phyloP scores from a whole-genome alignment of 2,329 filamentous ascomycete genomes.

The Colletotrichum limetticola region DNA sequence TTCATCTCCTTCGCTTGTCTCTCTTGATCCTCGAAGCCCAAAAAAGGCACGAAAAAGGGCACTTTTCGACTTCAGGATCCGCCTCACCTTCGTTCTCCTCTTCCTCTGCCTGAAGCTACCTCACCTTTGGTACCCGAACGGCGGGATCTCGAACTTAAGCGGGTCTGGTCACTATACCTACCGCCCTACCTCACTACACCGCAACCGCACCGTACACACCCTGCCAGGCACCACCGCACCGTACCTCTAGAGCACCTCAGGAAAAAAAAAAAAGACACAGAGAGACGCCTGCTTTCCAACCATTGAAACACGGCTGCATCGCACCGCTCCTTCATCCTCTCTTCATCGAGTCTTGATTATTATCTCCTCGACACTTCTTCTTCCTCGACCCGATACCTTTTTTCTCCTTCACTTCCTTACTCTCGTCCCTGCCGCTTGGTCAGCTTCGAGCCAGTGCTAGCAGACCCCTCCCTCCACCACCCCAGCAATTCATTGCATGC shows the following conservation, averaged over 20 bases:
- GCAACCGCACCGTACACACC: slow-evolving; percentile 4
- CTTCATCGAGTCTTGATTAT: slow-evolving; percentile 12
- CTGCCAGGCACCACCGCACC: slow-evolving; percentile 17
- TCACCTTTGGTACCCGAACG: slow-evolving; percentile 12
- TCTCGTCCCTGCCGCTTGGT: slow-evolving; percentile 3
- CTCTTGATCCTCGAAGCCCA: slow-evolving; percentile 4
- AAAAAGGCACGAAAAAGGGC: neutral
- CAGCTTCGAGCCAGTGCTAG: slow-evolving; percentile 14
- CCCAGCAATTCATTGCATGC: slow-evolving; percentile 27
- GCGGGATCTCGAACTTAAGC: slow-evolving; percentile 31
- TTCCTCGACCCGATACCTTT: neutral
- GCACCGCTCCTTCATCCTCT: slow-evolving; percentile 17
- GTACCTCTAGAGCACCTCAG: slow-evolving; percentile 32
- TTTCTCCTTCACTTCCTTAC: neutral
- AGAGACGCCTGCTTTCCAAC: slow-evolving; percentile 23
- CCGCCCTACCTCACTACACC: neutral
- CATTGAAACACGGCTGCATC: slow-evolving; percentile 30
- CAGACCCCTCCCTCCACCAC: slow-evolving; percentile 3
- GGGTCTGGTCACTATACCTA: slow-evolving; percentile 18
- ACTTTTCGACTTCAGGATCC: slow-evolving; percentile 19
- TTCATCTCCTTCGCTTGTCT: slow-evolving; percentile 28
- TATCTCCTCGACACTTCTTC: slow-evolving; percentile 5
- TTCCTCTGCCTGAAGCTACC: slow-evolving; percentile 12
- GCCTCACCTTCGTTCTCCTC: neutral
- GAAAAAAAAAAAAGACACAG: slow-evolving; percentile 38